A percentile compares a stretch with the other conserved stretches of the same genome.
phyloP scores from a whole-genome alignment of 495 filamentous ascomycete species.

The Penicillium antarcticum region DNA sequence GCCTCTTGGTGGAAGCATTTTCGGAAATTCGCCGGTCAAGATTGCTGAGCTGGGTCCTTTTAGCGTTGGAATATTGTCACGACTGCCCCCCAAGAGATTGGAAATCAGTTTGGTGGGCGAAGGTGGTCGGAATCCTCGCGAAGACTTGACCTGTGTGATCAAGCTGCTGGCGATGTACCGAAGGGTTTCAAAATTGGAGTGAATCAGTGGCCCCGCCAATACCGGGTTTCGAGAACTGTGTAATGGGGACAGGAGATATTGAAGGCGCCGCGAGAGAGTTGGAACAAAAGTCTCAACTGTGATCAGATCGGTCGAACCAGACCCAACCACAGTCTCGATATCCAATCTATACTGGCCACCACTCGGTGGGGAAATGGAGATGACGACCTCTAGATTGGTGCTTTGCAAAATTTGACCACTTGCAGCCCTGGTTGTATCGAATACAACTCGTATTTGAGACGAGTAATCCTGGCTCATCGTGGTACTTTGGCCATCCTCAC shows the following conservation, averaged over 20 bases:
- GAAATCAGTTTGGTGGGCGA: constrained; percentile 92
- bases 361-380: constrained; percentile 29
- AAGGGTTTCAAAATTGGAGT: constrained; percentile 64
- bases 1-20: constrained; percentile 34
- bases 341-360: constrained; percentile 55
- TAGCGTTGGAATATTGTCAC: constrained; percentile 30
- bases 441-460: constrained; percentile 36
- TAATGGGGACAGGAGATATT: constrained; percentile 63
- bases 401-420: constrained; percentile 28
- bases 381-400: constrained; percentile 35
- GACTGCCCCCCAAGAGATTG: constrained; percentile 65
- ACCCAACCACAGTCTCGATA: constrained; percentile 59
- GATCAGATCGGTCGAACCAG: constrained; percentile 63
- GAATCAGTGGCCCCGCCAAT: constrained; percentile 52
- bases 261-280: constrained; percentile 59
- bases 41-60: constrained; percentile 39
- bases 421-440: constrained; percentile 31
- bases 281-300: constrained; percentile 64
- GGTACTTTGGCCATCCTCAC: constrained; percentile 55
- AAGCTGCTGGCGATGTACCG: constrained; percentile 62
- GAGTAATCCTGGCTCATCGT: constrained; percentile 24
- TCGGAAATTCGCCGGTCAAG: constrained; percentile 37
- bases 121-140: constrained; percentile 60
- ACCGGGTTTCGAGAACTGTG: constrained; percentile 64
- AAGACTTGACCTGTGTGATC: constrained; percentile 53